Evolutionary conservation across 2,329 filamentous ascomycete species (phyloP).

Genomic region (Alternaria hordeiaustralica): DNA sequence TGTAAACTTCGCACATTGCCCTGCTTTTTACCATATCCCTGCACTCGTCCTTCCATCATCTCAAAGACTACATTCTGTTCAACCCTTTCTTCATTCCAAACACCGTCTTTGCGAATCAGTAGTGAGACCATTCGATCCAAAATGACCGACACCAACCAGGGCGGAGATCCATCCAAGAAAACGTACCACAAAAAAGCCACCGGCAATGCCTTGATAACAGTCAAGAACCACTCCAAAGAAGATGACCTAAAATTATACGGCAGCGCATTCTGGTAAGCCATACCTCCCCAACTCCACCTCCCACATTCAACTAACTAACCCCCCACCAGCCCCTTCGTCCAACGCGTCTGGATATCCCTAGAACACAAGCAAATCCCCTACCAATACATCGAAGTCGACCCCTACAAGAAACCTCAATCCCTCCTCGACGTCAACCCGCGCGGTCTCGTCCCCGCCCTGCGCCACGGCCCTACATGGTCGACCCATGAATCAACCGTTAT

Average conservation of each 20-base stretch:
- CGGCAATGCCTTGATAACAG: conserved; percentile 72
- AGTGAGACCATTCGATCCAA: conserved; percentile 26
- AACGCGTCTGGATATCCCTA: conserved; percentile 87
- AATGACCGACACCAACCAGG: conserved; percentile 58
- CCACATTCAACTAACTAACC: conserved; percentile 21
- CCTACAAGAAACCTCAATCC: conserved; percentile 74
- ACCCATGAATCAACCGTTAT: conserved; percentile 83
- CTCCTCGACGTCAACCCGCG: conserved; percentile 78
- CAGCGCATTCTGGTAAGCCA: conserved; percentile 77
- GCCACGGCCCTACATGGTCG: conserved; percentile 76
- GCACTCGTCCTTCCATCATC: background rate
- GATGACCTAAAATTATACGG: conserved; percentile 78
- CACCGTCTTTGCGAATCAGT: background rate
- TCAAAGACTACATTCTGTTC: background rate
- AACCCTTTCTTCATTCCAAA: background rate
- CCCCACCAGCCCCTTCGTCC: conserved; percentile 73
- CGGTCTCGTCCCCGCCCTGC: conserved; percentile 76
- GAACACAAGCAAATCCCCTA: conserved; percentile 80
- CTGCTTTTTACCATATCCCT: background rate
- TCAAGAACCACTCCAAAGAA: conserved; percentile 72
- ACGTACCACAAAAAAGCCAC: conserved; percentile 75
- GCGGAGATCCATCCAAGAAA: conserved; percentile 63
- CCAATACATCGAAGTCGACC: conserved; percentile 86
- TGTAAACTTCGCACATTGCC: background rate
- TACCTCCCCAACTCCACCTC: background rate